Conservation (phyloP, 495 filamentous ascomycete genomes). For the Penicillium waksmanii region DNA sequence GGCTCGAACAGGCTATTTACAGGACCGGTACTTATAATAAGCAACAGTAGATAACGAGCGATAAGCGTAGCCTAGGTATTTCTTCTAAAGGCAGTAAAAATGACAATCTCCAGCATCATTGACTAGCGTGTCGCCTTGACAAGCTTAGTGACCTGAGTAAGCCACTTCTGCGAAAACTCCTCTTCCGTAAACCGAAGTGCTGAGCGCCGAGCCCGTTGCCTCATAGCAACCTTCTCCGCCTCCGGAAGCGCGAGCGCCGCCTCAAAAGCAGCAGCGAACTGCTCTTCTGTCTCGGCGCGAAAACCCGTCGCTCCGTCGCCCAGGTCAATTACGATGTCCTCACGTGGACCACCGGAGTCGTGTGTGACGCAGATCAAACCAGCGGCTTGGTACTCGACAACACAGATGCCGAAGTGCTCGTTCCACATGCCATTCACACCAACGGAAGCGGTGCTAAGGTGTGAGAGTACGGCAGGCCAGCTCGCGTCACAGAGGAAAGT, state of each 20-base stretch:
- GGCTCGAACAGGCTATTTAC: too few species aligned
- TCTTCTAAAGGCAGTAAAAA: conserved; percentile 3
- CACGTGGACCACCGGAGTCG: conserved; percentile 85
- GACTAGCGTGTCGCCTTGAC: conserved; percentile 45
- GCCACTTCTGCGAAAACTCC: conserved; percentile 78
- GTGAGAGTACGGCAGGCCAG: conserved; percentile 81
- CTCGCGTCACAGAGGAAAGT: conserved; percentile 87
- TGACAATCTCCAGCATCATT: neutral
- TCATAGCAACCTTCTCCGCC: conserved; percentile 70
- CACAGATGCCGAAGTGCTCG: conserved; percentile 97
- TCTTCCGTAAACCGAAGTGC: conserved; percentile 86
- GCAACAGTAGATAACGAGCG: neutral
- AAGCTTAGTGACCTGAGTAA: conserved; percentile 69
- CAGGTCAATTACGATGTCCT: conserved; percentile 85
- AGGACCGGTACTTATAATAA: neutral
- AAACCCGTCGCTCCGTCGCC: conserved; percentile 83
- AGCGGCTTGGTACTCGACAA: conserved; percentile 97
- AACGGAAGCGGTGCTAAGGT: conserved; percentile 72
- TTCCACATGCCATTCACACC: conserved; percentile 99
- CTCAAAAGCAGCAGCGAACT: conserved; percentile 80
- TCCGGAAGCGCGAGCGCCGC: conserved; percentile 69
- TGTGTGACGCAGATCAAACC: conserved; percentile 91
- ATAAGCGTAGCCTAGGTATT: conserved; percentile 1
- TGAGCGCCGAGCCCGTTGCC: conserved; percentile 71
- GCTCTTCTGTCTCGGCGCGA: conserved; percentile 72